Evolutionary conservation across 805 yeast species (phyloP).

Genomic region (Candida multigemmis): DNA sequence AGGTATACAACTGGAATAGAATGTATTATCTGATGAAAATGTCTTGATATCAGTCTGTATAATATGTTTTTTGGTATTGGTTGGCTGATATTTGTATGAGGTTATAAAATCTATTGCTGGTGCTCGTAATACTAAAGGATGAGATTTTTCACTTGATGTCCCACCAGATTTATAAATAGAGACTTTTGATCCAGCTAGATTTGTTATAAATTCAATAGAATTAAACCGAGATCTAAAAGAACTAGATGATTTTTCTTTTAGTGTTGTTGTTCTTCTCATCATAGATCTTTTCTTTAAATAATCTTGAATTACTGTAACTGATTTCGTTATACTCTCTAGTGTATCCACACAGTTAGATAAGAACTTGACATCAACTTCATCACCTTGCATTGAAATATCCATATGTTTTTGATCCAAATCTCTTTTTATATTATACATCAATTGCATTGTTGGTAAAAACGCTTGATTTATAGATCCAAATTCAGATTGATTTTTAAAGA

Average conservation of each 20-base stretch:
- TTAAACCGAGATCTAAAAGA: constrained; percentile 12
- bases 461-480: constrained; percentile 48
- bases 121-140: constrained; percentile 54
- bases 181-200: constrained; percentile 65
- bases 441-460: constrained; percentile 59
- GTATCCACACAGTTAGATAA: constrained; percentile 47
- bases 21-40: constrained; percentile 61
- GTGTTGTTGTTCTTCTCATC: constrained; percentile 4
- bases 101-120: constrained; percentile 62
- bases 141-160: constrained; percentile 25
- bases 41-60: constrained; percentile 47
- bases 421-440: constrained; percentile 33
- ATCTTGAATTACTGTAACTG: constrained; percentile 36
- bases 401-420: constrained; percentile 25
- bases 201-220: constrained; percentile 42
- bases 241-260: constrained; percentile 6
- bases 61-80: constrained; percentile 30
- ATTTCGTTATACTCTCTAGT: constrained; percentile 42
- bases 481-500: constrained; percentile 40
- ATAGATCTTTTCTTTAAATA: constrained; percentile 14
- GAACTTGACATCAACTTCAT: constrained; percentile 57
- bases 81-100: constrained; percentile 37
- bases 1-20: constrained; percentile 74
- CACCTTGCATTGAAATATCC: constrained; percentile 52
- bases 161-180: constrained; percentile 35